Conservation (phyloP, 352 stramenopile genomes). For the Globisporangium barbulae region DNA sequence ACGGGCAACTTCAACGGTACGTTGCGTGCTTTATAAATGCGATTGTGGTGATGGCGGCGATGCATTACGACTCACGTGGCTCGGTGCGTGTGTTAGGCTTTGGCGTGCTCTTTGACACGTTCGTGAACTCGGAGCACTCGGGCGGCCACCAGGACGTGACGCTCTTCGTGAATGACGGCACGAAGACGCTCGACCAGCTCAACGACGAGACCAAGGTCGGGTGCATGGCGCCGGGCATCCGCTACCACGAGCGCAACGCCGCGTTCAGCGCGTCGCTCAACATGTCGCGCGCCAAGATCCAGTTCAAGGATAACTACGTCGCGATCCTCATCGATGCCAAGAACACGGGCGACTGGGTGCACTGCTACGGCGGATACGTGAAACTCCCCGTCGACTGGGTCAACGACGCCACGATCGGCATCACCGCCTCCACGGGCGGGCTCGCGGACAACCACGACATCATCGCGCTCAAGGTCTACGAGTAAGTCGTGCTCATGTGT, state of each 20-base stretch:
- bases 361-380: conserved; percentile 57
- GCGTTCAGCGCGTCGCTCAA: conserved; percentile 75
- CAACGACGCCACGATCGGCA: conserved; percentile 59
- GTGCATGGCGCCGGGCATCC: conserved; percentile 74
- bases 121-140: conserved; percentile 74
- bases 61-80: neutral
- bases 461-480: conserved; percentile 67
- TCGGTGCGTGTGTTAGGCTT: conserved; percentile 29
- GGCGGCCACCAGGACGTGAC: conserved; percentile 84
- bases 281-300: conserved; percentile 77
- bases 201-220: conserved; percentile 65
- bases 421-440: conserved; percentile 79
- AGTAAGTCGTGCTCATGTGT: conserved; percentile 40
- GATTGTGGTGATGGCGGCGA: neutral
- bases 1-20: conserved; percentile 53
- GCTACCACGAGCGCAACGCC: conserved; percentile 81
- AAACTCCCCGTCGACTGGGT: conserved; percentile 52
- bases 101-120: conserved; percentile 83
- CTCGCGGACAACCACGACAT: conserved; percentile 85
- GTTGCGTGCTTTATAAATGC: neutral
- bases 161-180: conserved; percentile 77
- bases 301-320: conserved; percentile 72
- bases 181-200: conserved; percentile 73
- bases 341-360: conserved; percentile 68
- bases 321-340: conserved; percentile 70